Percentiles rank a stretch among this genome's conserved stretches.
These are phyloP conservation scores for Carex littledalei DNA, from an alignment of 176 grass and related monocot species.

Conservation along the genomic window DNA sequence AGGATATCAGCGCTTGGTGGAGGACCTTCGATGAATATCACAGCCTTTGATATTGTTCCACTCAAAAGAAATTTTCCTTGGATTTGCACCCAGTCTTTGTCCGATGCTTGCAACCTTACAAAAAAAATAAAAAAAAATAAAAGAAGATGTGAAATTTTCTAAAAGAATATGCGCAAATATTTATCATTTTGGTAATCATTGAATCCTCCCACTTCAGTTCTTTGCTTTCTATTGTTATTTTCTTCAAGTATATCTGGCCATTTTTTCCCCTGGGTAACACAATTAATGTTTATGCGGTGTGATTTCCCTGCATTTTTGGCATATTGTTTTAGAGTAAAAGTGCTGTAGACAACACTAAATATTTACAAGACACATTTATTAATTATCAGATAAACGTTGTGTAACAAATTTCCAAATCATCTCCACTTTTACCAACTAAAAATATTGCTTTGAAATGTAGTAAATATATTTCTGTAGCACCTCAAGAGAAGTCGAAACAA, in stretches of 20 bases:
- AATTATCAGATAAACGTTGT: too few relatives aligned
- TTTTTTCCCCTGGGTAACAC: not conserved
- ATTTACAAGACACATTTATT: too few relatives aligned
- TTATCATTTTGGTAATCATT: not conserved
- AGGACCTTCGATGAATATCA: conserved; percentile 72
- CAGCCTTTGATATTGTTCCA: conserved; percentile 39
- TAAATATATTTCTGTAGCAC: not conserved
- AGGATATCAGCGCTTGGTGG: conserved; percentile 59
- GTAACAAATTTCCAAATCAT: too few relatives aligned
- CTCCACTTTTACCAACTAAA: too few relatives aligned
- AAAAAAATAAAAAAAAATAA: not conserved
- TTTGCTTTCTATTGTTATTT: not conserved
- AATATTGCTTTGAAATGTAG: too few relatives aligned
- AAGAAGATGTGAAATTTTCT: not conserved
- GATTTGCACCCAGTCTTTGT: conserved; percentile 73
- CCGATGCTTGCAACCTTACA: conserved; percentile 41
- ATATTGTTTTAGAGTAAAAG: too few relatives aligned
- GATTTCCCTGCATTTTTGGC: too few relatives aligned
- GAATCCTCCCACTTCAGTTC: not conserved
- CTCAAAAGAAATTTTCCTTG: conserved; percentile 79
- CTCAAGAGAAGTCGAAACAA: not conserved
- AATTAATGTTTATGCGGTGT: too few relatives aligned
- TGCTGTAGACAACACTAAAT: too few relatives aligned
- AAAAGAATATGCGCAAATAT: not conserved
- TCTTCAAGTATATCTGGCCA: not conserved